These are phyloP conservation scores for Bombardia bombarda DNA, from an alignment of 495 filamentous ascomycete species.

Conservation along the genomic window DNA sequence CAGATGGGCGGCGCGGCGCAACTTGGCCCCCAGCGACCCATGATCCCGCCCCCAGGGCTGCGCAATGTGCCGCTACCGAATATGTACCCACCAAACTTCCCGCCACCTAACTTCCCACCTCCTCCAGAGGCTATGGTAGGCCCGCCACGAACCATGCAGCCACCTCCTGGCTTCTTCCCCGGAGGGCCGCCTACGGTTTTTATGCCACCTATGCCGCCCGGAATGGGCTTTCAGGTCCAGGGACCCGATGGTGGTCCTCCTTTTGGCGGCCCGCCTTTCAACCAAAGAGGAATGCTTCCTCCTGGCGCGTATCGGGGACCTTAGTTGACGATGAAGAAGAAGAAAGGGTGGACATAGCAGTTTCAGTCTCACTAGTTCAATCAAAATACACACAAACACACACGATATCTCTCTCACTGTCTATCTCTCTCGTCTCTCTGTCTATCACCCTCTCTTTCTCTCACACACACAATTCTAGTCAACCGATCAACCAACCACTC, in stretches of 20 bases:
- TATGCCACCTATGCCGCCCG: constrained; percentile 34
- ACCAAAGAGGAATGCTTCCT: constrained; percentile 6
- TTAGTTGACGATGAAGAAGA: too few species aligned
- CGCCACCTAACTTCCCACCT: constrained; percentile 28
- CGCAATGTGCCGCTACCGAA: constrained; percentile 35
- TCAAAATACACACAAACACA: too few species aligned
- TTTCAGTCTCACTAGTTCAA: too few species aligned
- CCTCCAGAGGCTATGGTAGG: constrained; percentile 36
- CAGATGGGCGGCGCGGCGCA: constrained; percentile 26
- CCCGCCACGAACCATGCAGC: constrained; percentile 32
- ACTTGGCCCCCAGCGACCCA: constrained; percentile 33
- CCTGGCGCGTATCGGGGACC: constrained; percentile 2
- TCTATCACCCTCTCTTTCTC: too few species aligned
- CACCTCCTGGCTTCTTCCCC: constrained; percentile 43
- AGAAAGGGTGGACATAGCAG: too few species aligned
- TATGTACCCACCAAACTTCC: constrained; percentile 43
- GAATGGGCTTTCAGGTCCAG: constrained; percentile 38
- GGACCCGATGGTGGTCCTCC: constrained; percentile 33
- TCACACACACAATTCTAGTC: too few species aligned
- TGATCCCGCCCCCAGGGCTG: constrained; percentile 47
- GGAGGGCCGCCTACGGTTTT: constrained; percentile 33
- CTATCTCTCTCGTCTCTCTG: too few species aligned
- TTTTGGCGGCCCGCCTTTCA: constrained; percentile 4
- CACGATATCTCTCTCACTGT: too few species aligned
- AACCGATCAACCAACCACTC: too few species aligned